phyloP scores from a whole-genome alignment of 805 yeast genomes.

The Lipomyces chichibuensis region DNA sequence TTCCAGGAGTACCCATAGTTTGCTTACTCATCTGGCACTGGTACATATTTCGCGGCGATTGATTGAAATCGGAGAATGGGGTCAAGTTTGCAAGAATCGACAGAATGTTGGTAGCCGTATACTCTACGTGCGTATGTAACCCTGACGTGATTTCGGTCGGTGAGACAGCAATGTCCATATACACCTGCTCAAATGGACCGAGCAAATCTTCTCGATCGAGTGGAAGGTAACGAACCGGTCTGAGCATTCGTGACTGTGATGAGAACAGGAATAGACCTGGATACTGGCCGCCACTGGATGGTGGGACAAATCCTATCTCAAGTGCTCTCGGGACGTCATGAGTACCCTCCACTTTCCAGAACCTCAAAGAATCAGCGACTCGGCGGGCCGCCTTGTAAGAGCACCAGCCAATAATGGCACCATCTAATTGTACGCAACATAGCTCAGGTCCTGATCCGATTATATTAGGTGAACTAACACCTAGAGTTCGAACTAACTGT shows the following conservation, averaged over 20 bases:
- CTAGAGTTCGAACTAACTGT: slow-evolving; percentile 64
- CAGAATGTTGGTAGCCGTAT: slow-evolving; percentile 88
- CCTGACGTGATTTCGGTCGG: slow-evolving; percentile 85
- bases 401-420: slow-evolving; percentile 91
- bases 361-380: slow-evolving; percentile 87
- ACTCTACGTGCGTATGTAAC: slow-evolving; percentile 90
- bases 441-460: slow-evolving; percentile 84
- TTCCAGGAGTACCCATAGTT: slow-evolving; percentile 99
- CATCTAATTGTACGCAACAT: slow-evolving; percentile 92
- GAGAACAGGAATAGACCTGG: slow-evolving; percentile 94
- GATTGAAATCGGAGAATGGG: slow-evolving; percentile 97
- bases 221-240: slow-evolving; percentile 93
- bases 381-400: slow-evolving; percentile 83
- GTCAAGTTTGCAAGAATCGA: slow-evolving; percentile 96
- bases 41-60: slow-evolving; percentile 99
- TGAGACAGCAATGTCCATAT: slow-evolving; percentile 93
- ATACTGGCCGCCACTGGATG: slow-evolving; percentile 93
- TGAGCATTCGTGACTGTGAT: slow-evolving; percentile 90
- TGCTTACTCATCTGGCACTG: slow-evolving; percentile 99
- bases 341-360: slow-evolving; percentile 84
- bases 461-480: slow-evolving; percentile 79
- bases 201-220: slow-evolving; percentile 79
- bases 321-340: slow-evolving; percentile 81
- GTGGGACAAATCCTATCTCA: slow-evolving; percentile 95
- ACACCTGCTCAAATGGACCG: slow-evolving; percentile 98